Evolutionary conservation across 371 early-diverging fungal genomes (phyloP), one percentile per base, ranked within the genome.

Genomic region (Actinomortierella ambigua): DNA sequence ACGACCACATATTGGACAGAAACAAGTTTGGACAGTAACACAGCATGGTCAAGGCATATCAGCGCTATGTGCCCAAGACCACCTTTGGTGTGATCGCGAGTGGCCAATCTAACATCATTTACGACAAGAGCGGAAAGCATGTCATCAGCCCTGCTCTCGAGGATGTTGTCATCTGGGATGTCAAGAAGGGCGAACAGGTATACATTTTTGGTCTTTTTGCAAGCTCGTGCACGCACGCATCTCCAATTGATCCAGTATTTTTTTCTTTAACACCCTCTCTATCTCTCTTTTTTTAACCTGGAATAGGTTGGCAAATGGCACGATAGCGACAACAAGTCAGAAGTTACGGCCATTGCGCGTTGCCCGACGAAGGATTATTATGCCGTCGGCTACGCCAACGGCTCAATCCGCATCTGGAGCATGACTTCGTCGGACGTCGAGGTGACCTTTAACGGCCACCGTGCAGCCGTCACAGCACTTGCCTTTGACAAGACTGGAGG

Each of bases 361-460:
- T 86, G 87, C 56, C 82, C 86, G 5, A 84, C 88, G 67, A 82
- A 78, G 47, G 79, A 80, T 44, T 83, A 84, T 59, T 92, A 84
- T 73, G 96, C 94, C 4, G 93, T 93, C 14, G 96, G 96, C 77
- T 95, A 95, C 66, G 75, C 85, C n/a, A 92, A 95, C 69, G 95
- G 95, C 61, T 83, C 89, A 17, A 90, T 95, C 69, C 85, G 94
- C 28, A 69, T 93, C 50, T 93, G 93, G 95, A 84, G 78, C 57
- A 79, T 77, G 53, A 66, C 60, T 11, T 66, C 71, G 9, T 71
- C 80, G 3, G 77, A 79, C 3, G 77, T 84, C 11, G 69, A 77
- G 27, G 90, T 93, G 20, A 89, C 90, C 28, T 87, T 98, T 62
- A 96, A 94, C 66, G 98, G 98, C 17, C 98, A 98, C 81, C 84